Evolutionary conservation across 306 rosid genomes (phyloP).

Genomic region (Cicer bijugum): DNA sequence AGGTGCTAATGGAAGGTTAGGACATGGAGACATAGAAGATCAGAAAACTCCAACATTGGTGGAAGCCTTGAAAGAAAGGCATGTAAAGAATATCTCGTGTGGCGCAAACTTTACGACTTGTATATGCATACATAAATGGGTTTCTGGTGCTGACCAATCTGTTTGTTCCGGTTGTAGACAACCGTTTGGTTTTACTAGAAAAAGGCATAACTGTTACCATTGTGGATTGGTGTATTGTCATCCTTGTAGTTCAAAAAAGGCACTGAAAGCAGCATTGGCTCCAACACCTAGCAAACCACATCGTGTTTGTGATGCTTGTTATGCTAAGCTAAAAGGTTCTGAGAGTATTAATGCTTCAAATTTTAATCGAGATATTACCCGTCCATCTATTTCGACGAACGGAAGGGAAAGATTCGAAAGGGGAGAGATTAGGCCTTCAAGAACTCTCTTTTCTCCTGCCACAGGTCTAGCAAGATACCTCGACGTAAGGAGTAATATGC

Average conservation of each 20-base stretch:
- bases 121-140: conserved; percentile 93
- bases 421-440: conserved; percentile 67
- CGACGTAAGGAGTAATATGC: conserved; percentile 58
- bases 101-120: conserved; percentile 84
- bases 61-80: conserved; percentile 85
- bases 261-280: conserved; percentile 83
- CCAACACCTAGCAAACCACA: conserved; percentile 96
- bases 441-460: conserved; percentile 64
- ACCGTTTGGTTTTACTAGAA: conserved; percentile 91
- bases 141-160: conserved; percentile 93
- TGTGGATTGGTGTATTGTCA: conserved; percentile 95
- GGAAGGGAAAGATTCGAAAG: conserved; percentile 55
- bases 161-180: conserved; percentile 89
- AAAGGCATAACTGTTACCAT: conserved; percentile 91
- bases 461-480: conserved; percentile 66
- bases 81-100: conserved; percentile 78
- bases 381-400: conserved; percentile 58
- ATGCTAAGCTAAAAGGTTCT: conserved; percentile 70
- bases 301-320: conserved; percentile 92
- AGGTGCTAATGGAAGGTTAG: conserved; percentile 94
- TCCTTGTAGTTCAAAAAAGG: conserved; percentile 93
- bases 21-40: conserved; percentile 83
- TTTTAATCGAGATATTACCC: conserved; percentile 48
- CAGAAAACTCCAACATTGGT: conserved; percentile 75
- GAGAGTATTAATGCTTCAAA: conserved; percentile 52